Percentiles rank a stretch among this genome's conserved stretches.
Evolutionary conservation across 1,284 basidiomycete genomes (phyloP).

Genomic region (Rhodotorula sp.): DNA sequence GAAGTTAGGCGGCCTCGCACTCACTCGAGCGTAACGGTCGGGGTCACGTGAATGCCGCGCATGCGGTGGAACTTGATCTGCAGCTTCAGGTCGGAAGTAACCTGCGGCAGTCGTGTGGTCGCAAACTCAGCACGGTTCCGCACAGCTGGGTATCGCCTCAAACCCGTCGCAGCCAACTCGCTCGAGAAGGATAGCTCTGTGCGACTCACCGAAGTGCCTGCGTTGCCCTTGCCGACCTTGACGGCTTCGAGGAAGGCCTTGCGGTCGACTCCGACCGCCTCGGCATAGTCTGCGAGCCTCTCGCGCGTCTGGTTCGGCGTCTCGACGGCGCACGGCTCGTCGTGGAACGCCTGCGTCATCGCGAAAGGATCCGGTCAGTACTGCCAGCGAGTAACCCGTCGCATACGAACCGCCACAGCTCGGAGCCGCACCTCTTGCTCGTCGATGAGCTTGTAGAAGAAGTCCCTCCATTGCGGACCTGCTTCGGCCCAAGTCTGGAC

Average conservation of each 20-base stretch:
- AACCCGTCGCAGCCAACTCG: neutral
- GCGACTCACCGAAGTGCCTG: constrained; percentile 43
- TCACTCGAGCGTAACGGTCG: constrained; percentile 47
- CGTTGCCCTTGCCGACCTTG: constrained; percentile 48
- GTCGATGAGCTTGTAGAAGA: constrained; percentile 49
- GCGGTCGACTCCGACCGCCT: constrained; percentile 44
- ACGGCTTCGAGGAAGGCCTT: constrained; percentile 47
- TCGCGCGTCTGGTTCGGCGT: constrained; percentile 48
- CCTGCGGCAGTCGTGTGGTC: neutral
- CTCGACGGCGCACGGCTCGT: constrained; percentile 47
- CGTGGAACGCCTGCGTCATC: constrained; percentile 47
- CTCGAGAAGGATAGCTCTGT: constrained; percentile 22
- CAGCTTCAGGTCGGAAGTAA: constrained; percentile 40
- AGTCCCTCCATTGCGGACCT: constrained; percentile 46
- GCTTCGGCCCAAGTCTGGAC: constrained; percentile 34
- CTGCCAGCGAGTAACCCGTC: too few species aligned
- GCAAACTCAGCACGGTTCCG: neutral
- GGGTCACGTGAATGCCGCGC: constrained; percentile 52
- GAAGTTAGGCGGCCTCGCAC: neutral
- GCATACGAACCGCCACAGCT: too few species aligned
- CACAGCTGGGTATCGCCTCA: neutral
- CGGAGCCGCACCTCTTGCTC: constrained; percentile 36
- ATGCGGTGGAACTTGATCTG: constrained; percentile 45
- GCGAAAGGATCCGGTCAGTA: too few species aligned
- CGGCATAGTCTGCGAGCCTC: constrained; percentile 49